Conservation (phyloP, 306 rosid species). For the Hippophae tibetana region DNA sequence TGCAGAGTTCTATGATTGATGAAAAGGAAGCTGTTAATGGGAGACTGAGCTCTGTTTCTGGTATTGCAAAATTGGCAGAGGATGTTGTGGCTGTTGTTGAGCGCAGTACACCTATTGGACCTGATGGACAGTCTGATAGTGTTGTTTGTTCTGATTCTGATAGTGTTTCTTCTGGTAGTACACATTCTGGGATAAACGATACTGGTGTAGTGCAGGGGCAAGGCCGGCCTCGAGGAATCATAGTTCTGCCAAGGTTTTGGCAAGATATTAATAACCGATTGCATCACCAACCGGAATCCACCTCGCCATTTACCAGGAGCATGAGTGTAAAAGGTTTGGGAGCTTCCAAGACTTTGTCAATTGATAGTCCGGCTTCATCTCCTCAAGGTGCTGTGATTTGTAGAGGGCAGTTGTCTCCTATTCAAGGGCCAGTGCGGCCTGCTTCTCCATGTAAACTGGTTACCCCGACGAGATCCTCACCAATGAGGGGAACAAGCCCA, state of each 20-base stretch:
- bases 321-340: conserved; percentile 29
- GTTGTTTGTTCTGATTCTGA: conserved; percentile 60
- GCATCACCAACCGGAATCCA: conserved; percentile 41
- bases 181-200: conserved; percentile 29
- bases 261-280: conserved; percentile 51
- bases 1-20: conserved; percentile 45
- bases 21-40: conserved; percentile 29
- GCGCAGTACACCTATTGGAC: conserved; percentile 34
- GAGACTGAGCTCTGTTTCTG: conserved; percentile 17
- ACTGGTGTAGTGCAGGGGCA: conserved; percentile 24
- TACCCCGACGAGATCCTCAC: conserved; percentile 33
- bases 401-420: conserved; percentile 54
- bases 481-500: conserved; percentile 67
- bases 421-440: conserved; percentile 44
- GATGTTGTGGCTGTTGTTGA: conserved; percentile 26
- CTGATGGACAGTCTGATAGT: conserved; percentile 29
- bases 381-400: conserved; percentile 47
- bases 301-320: conserved; percentile 31
- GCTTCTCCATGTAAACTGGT: conserved; percentile 58
- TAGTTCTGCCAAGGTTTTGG: conserved; percentile 63
- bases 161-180: conserved; percentile 59
- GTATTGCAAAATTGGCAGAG: conserved; percentile 15
- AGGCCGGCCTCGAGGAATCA: conserved; percentile 35
- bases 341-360: conserved; percentile 31
- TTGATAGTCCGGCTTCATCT: conserved; percentile 49